Percentiles rank a stretch among this genome's conserved stretches.
These are phyloP conservation scores for Castanopsis chinensis DNA, from an alignment of 306 rosid species.

Conservation along the genomic window DNA sequence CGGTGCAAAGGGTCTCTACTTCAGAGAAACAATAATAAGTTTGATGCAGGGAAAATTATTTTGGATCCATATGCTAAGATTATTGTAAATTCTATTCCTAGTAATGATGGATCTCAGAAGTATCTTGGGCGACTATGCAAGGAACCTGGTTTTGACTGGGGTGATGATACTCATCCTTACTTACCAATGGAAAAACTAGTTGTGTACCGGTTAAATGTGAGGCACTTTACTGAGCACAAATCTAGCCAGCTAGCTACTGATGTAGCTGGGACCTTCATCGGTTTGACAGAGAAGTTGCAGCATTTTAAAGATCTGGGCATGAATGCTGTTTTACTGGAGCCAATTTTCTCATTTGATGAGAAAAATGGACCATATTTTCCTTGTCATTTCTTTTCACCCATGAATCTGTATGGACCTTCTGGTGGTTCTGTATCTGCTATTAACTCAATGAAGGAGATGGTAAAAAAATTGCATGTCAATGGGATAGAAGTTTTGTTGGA, in stretches of 20 bases:
- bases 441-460: constrained; percentile 80
- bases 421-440: constrained; percentile 52
- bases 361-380: constrained; percentile 85
- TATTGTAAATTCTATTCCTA: constrained; percentile 39
- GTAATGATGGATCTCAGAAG: constrained; percentile 36
- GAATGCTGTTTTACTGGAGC: constrained; percentile 82
- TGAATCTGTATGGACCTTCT: constrained; percentile 62
- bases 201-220: constrained; percentile 70
- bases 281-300: constrained; percentile 67
- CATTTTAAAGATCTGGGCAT: constrained; percentile 73
- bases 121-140: constrained; percentile 57
- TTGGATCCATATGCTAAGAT: constrained; percentile 87
- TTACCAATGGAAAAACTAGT: constrained; percentile 59
- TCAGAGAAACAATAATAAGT: constrained; percentile 24
- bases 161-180: constrained; percentile 44
- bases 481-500: constrained; percentile 86
- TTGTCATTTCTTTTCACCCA: constrained; percentile 70
- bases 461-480: constrained; percentile 71
- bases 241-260: constrained; percentile 62
- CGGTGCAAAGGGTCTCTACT: constrained; percentile 42
- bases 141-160: constrained; percentile 80
- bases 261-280: constrained; percentile 81
- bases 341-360: constrained; percentile 67
- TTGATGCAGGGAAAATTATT: constrained; percentile 28
- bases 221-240: constrained; percentile 54